Percentiles rank a stretch among this genome's conserved stretches.
Evolutionary conservation across 345 rosid species (phyloP).

Genomic region (Erucastrum elatum): DNA sequence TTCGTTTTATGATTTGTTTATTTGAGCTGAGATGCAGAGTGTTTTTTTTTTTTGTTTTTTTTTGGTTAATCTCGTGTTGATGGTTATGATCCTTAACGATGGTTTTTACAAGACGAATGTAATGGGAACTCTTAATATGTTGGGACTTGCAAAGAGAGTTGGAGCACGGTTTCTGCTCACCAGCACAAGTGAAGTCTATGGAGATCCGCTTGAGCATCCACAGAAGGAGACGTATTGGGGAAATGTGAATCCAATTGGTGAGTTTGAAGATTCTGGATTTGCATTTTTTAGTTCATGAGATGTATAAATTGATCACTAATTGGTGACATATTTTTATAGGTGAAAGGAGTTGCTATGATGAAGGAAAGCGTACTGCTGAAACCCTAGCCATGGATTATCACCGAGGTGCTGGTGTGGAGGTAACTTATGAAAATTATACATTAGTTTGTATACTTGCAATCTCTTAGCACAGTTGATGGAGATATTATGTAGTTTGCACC

Average conservation of each 20-base stretch:
- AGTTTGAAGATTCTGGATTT: not conserved
- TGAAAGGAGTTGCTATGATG: conserved; percentile 97
- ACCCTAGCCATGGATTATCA: conserved; percentile 96
- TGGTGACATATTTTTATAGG: conserved; percentile 44
- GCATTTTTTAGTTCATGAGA: not conserved
- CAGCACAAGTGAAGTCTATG: conserved; percentile 98
- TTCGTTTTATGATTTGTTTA: not conserved
- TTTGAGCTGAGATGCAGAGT: not conserved
- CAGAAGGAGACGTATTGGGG: conserved; percentile 99
- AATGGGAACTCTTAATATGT: conserved; percentile 97
- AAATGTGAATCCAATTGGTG: conserved; percentile 95
- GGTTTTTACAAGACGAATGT: conserved; percentile 86
- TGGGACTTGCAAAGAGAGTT: conserved; percentile 98
- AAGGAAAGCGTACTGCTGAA: conserved; percentile 97
- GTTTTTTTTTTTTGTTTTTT: not conserved
- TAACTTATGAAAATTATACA: conserved; percentile 33
- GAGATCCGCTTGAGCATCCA: conserved; percentile 99
- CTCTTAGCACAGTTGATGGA: not conserved
- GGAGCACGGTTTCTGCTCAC: conserved; percentile 96
- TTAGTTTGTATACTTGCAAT: not conserved
- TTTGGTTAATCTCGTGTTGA: not conserved
- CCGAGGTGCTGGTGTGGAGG: conserved; percentile 95
- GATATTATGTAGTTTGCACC: not conserved
- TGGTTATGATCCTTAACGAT: conserved; percentile 55
- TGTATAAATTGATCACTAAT: not conserved